phyloP scores from a whole-genome alignment of 2,329 filamentous ascomycete species.

The Phoma sp. region DNA sequence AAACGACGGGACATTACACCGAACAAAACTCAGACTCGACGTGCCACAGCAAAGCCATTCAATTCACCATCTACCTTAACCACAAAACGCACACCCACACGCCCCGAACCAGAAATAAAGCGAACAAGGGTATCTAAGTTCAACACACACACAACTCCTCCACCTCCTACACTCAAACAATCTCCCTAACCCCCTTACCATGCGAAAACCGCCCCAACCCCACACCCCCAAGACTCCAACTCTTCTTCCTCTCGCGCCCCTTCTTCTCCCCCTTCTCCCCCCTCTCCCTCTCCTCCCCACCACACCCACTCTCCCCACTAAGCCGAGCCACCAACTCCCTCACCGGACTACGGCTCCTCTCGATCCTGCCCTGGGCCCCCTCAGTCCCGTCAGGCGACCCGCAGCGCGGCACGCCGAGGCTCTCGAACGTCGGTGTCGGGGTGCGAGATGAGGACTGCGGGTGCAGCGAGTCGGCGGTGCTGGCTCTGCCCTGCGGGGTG shows the following conservation, averaged over 20 bases:
- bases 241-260: constrained; percentile 32
- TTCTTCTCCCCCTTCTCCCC: constrained; percentile 15
- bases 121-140: neutral
- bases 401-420: constrained; percentile 3
- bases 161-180: constrained; percentile 16
- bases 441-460: neutral
- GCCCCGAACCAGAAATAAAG: too few species aligned
- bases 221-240: constrained; percentile 36
- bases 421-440: constrained; percentile 13
- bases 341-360: constrained; percentile 2
- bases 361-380: neutral
- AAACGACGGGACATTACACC: too few species aligned
- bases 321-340: constrained; percentile 18
- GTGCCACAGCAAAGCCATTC: too few species aligned
- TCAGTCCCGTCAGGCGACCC: neutral
- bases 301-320: constrained; percentile 19
- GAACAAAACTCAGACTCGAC: too few species aligned
- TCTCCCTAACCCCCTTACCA: constrained; percentile 37
- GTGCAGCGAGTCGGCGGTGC: neutral
- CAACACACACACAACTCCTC: too few species aligned
- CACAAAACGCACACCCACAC: too few species aligned
- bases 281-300: constrained; percentile 14
- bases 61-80: too few species aligned
- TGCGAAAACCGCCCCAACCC: constrained; percentile 24
- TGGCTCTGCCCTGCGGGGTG: neutral